Evolutionary conservation across 2,329 filamentous ascomycete species (phyloP).

Genomic region (Talaromyces sp.): DNA sequence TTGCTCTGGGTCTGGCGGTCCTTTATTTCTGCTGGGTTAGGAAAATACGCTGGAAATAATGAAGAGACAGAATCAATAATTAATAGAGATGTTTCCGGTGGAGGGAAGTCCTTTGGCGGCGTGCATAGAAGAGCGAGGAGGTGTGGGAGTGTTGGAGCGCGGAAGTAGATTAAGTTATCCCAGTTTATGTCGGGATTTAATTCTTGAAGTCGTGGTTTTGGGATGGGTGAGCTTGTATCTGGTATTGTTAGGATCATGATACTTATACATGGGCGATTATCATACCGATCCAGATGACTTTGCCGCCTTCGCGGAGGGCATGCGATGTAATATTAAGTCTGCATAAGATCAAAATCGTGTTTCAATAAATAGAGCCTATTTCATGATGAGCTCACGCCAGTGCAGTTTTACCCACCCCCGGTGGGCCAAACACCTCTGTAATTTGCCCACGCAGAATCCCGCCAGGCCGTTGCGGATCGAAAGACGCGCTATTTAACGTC

Average conservation of each 20-base stretch:
- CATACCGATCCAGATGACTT: constrained; percentile 82
- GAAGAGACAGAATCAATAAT: constrained; percentile 78
- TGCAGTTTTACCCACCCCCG: constrained; percentile 81
- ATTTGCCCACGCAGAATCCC: constrained; percentile 77
- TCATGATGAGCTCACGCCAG: constrained; percentile 64
- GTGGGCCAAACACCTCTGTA: constrained; percentile 85
- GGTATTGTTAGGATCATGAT: constrained; percentile 5
- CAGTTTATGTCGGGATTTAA: constrained; percentile 41
- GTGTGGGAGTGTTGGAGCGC: constrained; percentile 62
- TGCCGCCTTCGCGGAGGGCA: constrained; percentile 61
- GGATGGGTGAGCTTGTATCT: constrained; percentile 56
- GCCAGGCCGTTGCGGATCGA: constrained; percentile 8
- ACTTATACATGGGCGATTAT: constrained; percentile 23
- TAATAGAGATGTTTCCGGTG: constrained; percentile 65
- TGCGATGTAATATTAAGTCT: constrained; percentile 72
- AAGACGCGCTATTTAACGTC: constrained; percentile 23
- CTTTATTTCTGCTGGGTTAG: constrained; percentile 54
- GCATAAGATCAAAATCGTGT: constrained; percentile 20
- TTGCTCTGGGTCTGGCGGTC: constrained; percentile 30
- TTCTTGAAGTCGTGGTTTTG: constrained; percentile 50
- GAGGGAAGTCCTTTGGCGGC: constrained; percentile 66
- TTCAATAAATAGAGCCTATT: constrained; percentile 2
- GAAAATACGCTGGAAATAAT: constrained; percentile 76
- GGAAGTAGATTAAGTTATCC: constrained; percentile 67
- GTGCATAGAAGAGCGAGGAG: constrained; percentile 72